Percentiles rank a stretch among this genome's conserved stretches.
phyloP scores from a whole-genome alignment of 345 rosid species.

The Pugionium dolabratum region DNA sequence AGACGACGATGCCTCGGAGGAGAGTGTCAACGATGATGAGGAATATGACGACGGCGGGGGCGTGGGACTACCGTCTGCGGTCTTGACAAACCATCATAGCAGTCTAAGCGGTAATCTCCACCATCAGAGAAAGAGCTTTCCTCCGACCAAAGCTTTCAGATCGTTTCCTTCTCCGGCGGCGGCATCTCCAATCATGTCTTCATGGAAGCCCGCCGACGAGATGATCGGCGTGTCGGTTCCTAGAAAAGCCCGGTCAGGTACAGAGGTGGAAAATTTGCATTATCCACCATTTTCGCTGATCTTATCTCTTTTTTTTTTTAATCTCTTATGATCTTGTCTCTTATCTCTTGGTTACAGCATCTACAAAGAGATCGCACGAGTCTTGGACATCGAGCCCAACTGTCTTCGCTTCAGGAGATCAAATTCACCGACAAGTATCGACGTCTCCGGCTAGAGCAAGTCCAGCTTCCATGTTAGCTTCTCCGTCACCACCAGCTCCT shows the following conservation, averaged over 20 bases:
- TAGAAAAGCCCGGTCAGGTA: conserved; percentile 99
- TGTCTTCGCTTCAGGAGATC: conserved; percentile 59
- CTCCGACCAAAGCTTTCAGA: conserved; percentile 60
- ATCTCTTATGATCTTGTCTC: conserved; percentile 8
- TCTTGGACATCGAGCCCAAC: conserved; percentile 64
- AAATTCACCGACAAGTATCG: conserved; percentile 69
- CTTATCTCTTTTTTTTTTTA: conserved; percentile 10
- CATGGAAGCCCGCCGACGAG: conserved; percentile 87
- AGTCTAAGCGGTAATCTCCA: conserved; percentile 30
- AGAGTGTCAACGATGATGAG: conserved; percentile 93
- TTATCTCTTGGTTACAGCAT: conserved; percentile 46
- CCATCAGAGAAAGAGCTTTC: conserved; percentile 64
- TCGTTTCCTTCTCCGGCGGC: conserved; percentile 50
- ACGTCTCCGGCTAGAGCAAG: conserved; percentile 78
- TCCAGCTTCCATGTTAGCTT: conserved; percentile 49
- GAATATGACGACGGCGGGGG: conserved; percentile 76
- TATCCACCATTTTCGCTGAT: neutral
- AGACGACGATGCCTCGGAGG: conserved; percentile 81
- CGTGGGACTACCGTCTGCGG: conserved; percentile 53
- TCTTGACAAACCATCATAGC: conserved; percentile 54
- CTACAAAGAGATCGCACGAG: conserved; percentile 92
- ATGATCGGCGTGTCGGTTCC: conserved; percentile 98
- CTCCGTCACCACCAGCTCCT: conserved; percentile 69
- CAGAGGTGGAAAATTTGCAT: conserved; percentile 60
- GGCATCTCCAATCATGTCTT: conserved; percentile 32